These are phyloP conservation scores for Colletotrichum cereale DNA, from an alignment of 2,329 filamentous ascomycete genomes.

Conservation along the genomic window DNA sequence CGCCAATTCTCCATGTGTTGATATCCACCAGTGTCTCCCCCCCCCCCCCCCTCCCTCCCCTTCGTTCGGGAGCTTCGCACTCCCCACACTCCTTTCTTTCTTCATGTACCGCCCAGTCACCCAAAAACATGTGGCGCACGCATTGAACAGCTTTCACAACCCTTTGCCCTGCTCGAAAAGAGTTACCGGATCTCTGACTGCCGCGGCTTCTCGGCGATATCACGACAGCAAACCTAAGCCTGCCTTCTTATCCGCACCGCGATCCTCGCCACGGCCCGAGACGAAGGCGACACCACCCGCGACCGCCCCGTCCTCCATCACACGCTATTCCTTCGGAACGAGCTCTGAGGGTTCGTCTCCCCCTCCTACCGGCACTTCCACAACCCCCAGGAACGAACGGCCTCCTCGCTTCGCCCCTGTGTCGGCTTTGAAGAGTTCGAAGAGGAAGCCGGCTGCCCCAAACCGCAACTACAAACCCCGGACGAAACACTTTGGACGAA, in stretches of 20 bases:
- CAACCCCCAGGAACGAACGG: not conserved
- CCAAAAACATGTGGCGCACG: not conserved
- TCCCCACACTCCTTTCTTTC: conserved; percentile 33
- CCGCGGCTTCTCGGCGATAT: not conserved
- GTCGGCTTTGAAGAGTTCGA: not conserved
- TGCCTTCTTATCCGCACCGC: not conserved
- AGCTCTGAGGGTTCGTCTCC: too few relatives aligned
- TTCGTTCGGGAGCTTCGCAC: conserved; percentile 22
- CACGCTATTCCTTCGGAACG: not conserved
- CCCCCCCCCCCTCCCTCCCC: not conserved
- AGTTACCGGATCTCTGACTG: not conserved
- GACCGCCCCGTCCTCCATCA: not conserved
- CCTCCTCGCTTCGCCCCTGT: not conserved
- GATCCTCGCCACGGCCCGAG: not conserved
- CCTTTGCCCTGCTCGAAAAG: not conserved
- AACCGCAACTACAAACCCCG: not conserved
- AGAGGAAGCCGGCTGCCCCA: not conserved
- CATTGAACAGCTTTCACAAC: not conserved
- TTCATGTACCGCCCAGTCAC: conserved; percentile 21
- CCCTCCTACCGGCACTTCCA: not conserved
- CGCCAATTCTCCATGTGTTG: conserved; percentile 31
- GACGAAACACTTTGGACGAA: not conserved
- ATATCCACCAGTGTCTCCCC: conserved; percentile 32
- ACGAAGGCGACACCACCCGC: not conserved
- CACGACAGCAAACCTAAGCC: not conserved